Conservation (phyloP, 2,329 filamentous ascomycete species). For the Epichloe gansuensis region DNA sequence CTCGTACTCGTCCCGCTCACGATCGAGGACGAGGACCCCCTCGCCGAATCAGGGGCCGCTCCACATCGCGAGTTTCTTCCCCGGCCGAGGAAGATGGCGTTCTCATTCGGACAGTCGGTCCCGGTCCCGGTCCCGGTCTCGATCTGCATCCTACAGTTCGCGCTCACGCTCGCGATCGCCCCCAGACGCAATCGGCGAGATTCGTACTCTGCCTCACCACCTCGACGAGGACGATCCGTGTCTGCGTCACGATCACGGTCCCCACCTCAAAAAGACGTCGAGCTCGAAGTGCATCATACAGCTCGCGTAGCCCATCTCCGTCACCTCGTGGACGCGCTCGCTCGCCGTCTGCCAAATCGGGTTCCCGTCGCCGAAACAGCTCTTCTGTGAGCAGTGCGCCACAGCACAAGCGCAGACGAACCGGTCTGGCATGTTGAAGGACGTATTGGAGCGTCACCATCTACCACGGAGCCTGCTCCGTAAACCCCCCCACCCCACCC, state of each 20-base stretch:
- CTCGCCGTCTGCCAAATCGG: neutral
- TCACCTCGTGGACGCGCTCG: conserved; percentile 1
- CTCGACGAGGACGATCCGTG: conserved; percentile 1
- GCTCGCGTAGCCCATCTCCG: conserved; percentile 3
- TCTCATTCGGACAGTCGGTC: conserved; percentile 6
- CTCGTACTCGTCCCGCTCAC: conserved; percentile 8
- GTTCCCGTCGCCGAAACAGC: conserved; percentile 3
- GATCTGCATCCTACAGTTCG: neutral
- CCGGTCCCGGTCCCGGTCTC: conserved; percentile 5
- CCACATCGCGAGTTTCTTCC: conserved; percentile 4
- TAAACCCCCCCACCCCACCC: too few species aligned
- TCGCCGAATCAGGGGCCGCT: conserved; percentile 5
- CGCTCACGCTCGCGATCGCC: conserved; percentile 4
- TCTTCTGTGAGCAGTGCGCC: conserved; percentile 2
- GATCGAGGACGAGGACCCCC: conserved; percentile 5
- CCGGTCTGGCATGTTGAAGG: neutral
- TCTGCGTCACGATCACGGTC: neutral
- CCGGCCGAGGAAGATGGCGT: conserved; percentile 1
- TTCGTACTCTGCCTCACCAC: conserved; percentile 6
- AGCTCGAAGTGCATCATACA: conserved; percentile 1
- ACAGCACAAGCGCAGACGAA: neutral
- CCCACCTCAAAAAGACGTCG: neutral
- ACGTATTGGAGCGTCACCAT: too few species aligned
- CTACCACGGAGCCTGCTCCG: too few species aligned
- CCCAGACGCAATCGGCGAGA: neutral